Percentiles rank a stretch among this genome's conserved stretches.
These are phyloP conservation scores for Sherardia arvensis DNA, from an alignment of 257 asterid genomes.

Conservation along the genomic window DNA sequence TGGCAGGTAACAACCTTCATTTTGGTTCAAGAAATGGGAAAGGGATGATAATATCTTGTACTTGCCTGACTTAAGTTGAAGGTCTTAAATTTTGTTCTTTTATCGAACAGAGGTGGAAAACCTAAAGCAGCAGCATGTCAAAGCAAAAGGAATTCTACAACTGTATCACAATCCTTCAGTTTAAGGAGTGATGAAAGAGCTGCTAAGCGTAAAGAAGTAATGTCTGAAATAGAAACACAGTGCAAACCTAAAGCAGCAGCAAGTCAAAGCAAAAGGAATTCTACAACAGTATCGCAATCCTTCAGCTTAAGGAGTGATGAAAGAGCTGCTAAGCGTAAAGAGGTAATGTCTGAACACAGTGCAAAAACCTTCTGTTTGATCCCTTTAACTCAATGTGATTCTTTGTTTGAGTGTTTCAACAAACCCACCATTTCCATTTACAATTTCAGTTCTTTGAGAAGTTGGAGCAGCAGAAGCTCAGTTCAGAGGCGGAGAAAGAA, in stretches of 20 bases:
- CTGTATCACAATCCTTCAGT: slow-evolving; percentile 42
- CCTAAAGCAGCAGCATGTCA: slow-evolving; percentile 24
- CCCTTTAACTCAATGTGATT: neutral
- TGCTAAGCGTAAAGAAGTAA: slow-evolving; percentile 74
- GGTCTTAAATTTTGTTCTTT: slow-evolving; percentile 3
- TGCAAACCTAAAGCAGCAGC: slow-evolving; percentile 17
- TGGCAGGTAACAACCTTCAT: slow-evolving; percentile 33
- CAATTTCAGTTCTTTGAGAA: slow-evolving; percentile 51
- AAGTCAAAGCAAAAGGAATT: slow-evolving; percentile 26
- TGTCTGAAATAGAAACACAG: slow-evolving; percentile 8
- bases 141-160: slow-evolving; percentile 28
- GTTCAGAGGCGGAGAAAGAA: slow-evolving; percentile 35
- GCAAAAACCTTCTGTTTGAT: neutral
- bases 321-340: slow-evolving; percentile 74
- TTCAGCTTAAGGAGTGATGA: slow-evolving; percentile 76
- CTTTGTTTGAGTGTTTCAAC: no score
- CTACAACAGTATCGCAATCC: slow-evolving; percentile 34
- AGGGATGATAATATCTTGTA: neutral
- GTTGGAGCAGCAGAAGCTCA: slow-evolving; percentile 54
- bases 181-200: slow-evolving; percentile 85
- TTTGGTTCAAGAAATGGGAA: slow-evolving; percentile 1
- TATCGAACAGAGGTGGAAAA: slow-evolving; percentile 33
- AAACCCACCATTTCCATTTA: no score
- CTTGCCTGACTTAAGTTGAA: neutral
- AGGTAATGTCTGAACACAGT: slow-evolving; percentile 37